Percentiles rank a stretch among this genome's conserved stretches.
Evolutionary conservation across 495 filamentous ascomycete species (phyloP).

Genomic region (Thermochaetoides thermophila): DNA sequence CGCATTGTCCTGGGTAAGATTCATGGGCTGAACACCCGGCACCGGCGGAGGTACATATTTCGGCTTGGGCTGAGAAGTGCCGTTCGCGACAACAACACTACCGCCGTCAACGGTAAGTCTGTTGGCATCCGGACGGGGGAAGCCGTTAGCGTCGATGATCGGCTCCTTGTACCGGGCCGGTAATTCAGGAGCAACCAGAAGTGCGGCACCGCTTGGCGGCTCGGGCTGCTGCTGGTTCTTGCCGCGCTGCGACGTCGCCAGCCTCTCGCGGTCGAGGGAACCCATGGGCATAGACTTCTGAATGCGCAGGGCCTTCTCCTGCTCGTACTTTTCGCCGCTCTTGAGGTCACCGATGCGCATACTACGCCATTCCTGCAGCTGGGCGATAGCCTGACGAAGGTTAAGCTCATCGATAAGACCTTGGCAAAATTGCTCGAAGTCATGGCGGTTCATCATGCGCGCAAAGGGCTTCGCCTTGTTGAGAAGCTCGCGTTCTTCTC

Average conservation of each 20-base stretch:
- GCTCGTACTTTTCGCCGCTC: slow-evolving; percentile 85
- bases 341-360: slow-evolving; percentile 70
- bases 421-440: slow-evolving; percentile 74
- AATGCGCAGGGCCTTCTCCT: slow-evolving; percentile 68
- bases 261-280: slow-evolving; percentile 61
- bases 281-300: slow-evolving; percentile 56
- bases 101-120: slow-evolving; percentile 13
- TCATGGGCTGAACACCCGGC: slow-evolving; percentile 46
- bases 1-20: slow-evolving; percentile 59
- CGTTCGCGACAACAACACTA: slow-evolving; percentile 27
- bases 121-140: slow-evolving; percentile 11
- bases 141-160: too few species aligned
- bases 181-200: slow-evolving; percentile 65
- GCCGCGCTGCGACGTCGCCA: slow-evolving; percentile 46
- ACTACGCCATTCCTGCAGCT: slow-evolving; percentile 88
- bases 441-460: slow-evolving; percentile 84
- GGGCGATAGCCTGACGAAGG: slow-evolving; percentile 72
- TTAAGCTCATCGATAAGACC: slow-evolving; percentile 82
- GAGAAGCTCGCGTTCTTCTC: slow-evolving; percentile 80
- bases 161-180: slow-evolving; percentile 42
- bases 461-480: slow-evolving; percentile 93
- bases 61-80: slow-evolving; percentile 20
- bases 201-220: slow-evolving; percentile 51
- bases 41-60: slow-evolving; percentile 32
- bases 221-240: slow-evolving; percentile 49